These are phyloP conservation scores for Apodospora peruviana DNA, from an alignment of 495 filamentous ascomycete genomes.

Conservation along the genomic window DNA sequence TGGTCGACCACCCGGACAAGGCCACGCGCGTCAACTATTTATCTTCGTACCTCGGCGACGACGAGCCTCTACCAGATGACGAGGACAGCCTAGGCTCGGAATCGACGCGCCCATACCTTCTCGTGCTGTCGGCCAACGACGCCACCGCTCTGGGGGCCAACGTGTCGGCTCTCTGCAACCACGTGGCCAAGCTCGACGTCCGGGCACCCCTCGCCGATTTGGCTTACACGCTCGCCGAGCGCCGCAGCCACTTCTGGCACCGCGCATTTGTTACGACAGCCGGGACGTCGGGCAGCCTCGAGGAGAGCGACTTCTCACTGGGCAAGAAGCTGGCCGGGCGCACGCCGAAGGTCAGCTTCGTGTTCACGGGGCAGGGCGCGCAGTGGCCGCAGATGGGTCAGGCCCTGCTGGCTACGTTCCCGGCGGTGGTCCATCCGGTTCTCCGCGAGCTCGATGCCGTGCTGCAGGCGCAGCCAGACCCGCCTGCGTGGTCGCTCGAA, in stretches of 20 bases:
- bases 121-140: constrained; percentile 19
- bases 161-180: constrained; percentile 4
- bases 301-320: neutral
- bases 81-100: no score
- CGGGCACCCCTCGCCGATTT: constrained; percentile 9
- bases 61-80: neutral
- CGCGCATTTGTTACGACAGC: constrained; percentile 2
- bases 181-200: constrained; percentile 19
- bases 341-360: constrained; percentile 2
- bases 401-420: constrained; percentile 6
- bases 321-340: constrained; percentile 2
- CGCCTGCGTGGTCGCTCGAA: constrained; percentile 6
- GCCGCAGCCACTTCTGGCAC: constrained; percentile 10
- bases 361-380: constrained; percentile 17
- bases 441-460: constrained; percentile 4
- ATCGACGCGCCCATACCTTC: neutral
- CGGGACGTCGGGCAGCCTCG: neutral
- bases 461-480: constrained; percentile 5
- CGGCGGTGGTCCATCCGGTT: neutral
- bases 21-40: neutral
- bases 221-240: constrained; percentile 16
- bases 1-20: constrained; percentile 21
- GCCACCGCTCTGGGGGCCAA: constrained; percentile 3
- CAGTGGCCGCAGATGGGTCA: constrained; percentile 17
- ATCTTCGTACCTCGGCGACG: neutral